A percentile compares a stretch with the other conserved stretches of the same genome.
phyloP scores from a whole-genome alignment of 2,329 filamentous ascomycete species.

The Ophiostoma sp. region DNA sequence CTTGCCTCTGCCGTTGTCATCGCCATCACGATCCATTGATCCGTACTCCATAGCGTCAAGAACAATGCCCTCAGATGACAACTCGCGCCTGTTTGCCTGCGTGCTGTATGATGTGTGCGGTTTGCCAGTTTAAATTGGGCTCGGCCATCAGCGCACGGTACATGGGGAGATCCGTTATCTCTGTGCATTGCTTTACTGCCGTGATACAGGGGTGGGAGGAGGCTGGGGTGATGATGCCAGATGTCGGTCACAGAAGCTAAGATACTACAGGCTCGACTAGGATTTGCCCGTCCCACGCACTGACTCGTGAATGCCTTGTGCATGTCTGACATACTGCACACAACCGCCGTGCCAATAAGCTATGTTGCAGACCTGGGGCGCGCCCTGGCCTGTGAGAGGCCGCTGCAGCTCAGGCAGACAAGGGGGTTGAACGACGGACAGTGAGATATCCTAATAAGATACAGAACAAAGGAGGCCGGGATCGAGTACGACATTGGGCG shows the following conservation, averaged over 20 bases:
- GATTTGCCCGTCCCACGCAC: neutral
- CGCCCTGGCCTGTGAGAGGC: neutral
- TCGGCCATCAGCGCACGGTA: neutral
- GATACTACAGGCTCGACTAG: no score
- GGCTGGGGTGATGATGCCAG: neutral
- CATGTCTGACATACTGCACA: neutral
- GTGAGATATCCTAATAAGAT: neutral
- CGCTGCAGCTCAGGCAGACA: neutral
- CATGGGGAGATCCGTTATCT: neutral
- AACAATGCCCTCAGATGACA: no score
- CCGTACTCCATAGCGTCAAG: no score
- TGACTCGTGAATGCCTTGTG: slow-evolving; percentile 10
- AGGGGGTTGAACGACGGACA: neutral
- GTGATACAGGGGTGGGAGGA: neutral
- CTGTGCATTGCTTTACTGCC: slow-evolving; percentile 1
- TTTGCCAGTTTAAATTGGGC: neutral
- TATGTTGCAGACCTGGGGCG: neutral
- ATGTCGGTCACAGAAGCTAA: neutral
- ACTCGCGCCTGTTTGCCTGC: no score
- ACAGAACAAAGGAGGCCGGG: neutral
- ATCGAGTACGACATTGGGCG: slow-evolving; percentile 3
- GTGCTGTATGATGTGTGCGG: no score
- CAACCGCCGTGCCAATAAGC: neutral
- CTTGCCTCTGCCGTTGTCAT: neutral
- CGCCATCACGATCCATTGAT: neutral